phyloP scores from a whole-genome alignment of 768 basidiomycete genomes.

The Suillus ampliporus region DNA sequence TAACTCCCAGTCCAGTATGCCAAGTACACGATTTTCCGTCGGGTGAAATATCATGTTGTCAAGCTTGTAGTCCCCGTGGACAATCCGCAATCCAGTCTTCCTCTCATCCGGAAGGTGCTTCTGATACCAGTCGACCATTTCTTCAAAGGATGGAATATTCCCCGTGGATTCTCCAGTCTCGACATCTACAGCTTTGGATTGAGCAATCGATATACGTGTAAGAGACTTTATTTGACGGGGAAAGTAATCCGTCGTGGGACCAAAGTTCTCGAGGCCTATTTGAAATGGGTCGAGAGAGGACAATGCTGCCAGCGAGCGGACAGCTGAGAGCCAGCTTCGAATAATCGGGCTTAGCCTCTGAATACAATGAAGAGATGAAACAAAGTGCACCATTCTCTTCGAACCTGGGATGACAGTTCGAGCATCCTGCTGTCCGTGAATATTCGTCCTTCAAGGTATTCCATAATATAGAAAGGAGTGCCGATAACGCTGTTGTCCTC shows the following conservation, averaged over 20 bases:
- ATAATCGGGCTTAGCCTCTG: neutral
- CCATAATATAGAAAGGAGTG: conserved; percentile 96
- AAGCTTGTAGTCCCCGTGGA: conserved; percentile 98
- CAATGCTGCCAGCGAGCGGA: conserved; percentile 72
- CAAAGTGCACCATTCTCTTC: conserved; percentile 68
- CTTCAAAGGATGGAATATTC: conserved; percentile 75
- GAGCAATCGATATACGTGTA: conserved; percentile 78
- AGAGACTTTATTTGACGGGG: conserved; percentile 93
- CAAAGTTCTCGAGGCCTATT: conserved; percentile 75
- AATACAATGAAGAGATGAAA: no score
- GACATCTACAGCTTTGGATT: conserved; percentile 70
- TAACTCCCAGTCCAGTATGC: conserved; percentile 97
- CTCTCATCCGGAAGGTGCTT: conserved; percentile 77
- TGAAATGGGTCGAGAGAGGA: conserved; percentile 64
- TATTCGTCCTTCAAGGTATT: conserved; percentile 92
- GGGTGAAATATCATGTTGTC: conserved; percentile 97
- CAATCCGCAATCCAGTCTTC: conserved; percentile 79
- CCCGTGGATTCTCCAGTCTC: conserved; percentile 67
- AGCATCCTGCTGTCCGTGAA: conserved; percentile 87
- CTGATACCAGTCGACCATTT: conserved; percentile 79
- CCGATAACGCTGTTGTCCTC: conserved; percentile 80
- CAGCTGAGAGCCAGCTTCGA: conserved; percentile 77
- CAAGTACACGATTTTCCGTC: conserved; percentile 89
- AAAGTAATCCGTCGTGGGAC: conserved; percentile 82
- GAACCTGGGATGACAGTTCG: conserved; percentile 62